phyloP scores from a whole-genome alignment of 345 rosid species.

The Barbarea vulgaris region DNA sequence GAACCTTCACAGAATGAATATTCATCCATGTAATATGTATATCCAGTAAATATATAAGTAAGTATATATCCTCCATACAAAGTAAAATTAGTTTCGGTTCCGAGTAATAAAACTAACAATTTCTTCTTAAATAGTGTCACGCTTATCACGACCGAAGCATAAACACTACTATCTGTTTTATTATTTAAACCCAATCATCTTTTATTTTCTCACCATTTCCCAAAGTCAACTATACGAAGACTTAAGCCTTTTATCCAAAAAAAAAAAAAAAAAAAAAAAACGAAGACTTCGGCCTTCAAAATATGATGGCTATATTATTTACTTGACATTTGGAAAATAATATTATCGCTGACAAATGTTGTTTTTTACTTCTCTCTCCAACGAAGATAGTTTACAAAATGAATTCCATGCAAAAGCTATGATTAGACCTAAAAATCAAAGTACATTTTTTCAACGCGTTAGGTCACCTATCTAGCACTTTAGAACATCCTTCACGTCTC shows the following conservation, averaged over 20 bases:
- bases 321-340: constrained; percentile 4
- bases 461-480: constrained; percentile 55
- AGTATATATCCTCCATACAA: no score
- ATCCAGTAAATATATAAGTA: neutral
- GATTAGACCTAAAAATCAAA: neutral
- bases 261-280: no score
- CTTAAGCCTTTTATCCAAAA: no score
- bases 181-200: neutral
- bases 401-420: constrained; percentile 18
- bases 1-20: neutral
- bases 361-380: neutral
- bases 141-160: neutral
- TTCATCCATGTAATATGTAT: neutral
- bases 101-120: neutral
- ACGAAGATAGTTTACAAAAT: constrained; percentile 1
- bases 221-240: constrained; percentile 13
- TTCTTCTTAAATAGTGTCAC: neutral
- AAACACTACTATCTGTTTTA: neutral
- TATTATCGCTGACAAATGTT: constrained; percentile 1
- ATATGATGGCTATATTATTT: constrained; percentile 11
- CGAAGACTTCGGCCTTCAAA: neutral
- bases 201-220: neutral
- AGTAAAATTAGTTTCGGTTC: neutral
- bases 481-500: constrained; percentile 37
- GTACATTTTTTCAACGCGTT: constrained; percentile 53